Base-by-base conservation (phyloP, 352 stramenopile species). In the Phytophthora pisi region DNA sequence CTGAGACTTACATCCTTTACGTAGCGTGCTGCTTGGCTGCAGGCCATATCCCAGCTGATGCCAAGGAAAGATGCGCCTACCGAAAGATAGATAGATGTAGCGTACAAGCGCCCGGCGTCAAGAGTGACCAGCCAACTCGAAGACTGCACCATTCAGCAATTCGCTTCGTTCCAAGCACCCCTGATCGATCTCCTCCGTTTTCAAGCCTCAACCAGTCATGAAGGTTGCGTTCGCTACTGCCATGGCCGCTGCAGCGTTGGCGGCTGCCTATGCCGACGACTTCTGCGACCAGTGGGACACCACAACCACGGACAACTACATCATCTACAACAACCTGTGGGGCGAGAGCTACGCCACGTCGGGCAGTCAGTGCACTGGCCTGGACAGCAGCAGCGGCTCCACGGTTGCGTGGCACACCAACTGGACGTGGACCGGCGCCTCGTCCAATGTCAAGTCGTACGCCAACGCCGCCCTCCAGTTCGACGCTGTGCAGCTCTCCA, bases 241-340 rank as follows among this genome's bases (percentile, higher is more conserved):
- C 3, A 13, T 61, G n/a, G 30, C 31, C 15, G 47, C 60, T 40
- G 43, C 40, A 10, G 38, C 53, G 5, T n/a, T 68, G 24, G 2
- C 47, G 9, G n/a, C 13, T 3, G 24, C 24, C 13, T 61, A 30
- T 1, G 65, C 59, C 8, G 59, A 10, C 13, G 30, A 64, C 4
- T 64, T 66, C 51, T 74, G 67, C 40, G 77, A 70, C 51, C 64
- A 84, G 40, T 84, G 73, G 73, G 67, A 59, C 28, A 57, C 56
- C 2, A 31, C 50, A 1, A 72, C 53, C 15, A 62, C 67, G 3
- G 70, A 67, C 57, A 58, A 76, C 57, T 84, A 75, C 57, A 82
- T 78, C 53, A 55, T 84, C 24, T 84, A 82, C 68, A 84, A 82
- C 65, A 72, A 84, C 42, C 55, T 84, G 30, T 84, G 77, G 77